phyloP scores from a whole-genome alignment of 164 flowering plant genomes.

The Aristolochia californica region DNA sequence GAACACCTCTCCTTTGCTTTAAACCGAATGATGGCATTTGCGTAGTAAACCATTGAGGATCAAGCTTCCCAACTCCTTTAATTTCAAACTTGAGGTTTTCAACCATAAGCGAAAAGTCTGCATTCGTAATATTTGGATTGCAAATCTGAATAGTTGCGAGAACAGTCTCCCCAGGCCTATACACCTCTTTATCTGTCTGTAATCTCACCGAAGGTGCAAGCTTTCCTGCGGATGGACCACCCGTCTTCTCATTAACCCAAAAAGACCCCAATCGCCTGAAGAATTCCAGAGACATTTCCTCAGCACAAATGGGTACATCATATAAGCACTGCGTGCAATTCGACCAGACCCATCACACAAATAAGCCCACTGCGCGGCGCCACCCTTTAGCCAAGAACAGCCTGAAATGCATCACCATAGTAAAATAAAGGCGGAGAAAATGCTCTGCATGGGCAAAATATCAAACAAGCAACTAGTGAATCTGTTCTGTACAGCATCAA shows the following conservation, averaged over 20 bases:
- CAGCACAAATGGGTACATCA: conserved; percentile 1
- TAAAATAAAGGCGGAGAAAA: too few species aligned
- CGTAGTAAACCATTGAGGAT: conserved; percentile 73
- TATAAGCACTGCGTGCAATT: background rate
- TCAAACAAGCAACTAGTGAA: too few species aligned
- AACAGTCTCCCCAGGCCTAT: conserved; percentile 77
- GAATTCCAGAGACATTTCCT: conserved; percentile 34
- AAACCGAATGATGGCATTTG: conserved; percentile 54
- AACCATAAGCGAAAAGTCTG: conserved; percentile 37
- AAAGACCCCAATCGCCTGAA: conserved; percentile 37
- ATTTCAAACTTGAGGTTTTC: conserved; percentile 63
- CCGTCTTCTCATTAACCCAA: conserved; percentile 8
- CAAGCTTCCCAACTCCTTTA: conserved; percentile 84
- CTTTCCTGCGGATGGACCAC: conserved; percentile 6
- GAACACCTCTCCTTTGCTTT: conserved; percentile 62
- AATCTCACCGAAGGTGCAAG: conserved; percentile 40
- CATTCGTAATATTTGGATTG: conserved; percentile 14
- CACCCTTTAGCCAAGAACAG: too few species aligned
- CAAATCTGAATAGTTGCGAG: conserved; percentile 44
- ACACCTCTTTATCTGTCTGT: conserved; percentile 56
- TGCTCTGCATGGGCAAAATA: too few species aligned
- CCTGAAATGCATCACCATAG: too few species aligned
- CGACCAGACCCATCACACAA: background rate
- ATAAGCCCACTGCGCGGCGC: too few species aligned
- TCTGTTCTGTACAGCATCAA: too few species aligned